phyloP scores from a whole-genome alignment of 805 yeast species.

The Saccharomycodes ludwigii region DNA sequence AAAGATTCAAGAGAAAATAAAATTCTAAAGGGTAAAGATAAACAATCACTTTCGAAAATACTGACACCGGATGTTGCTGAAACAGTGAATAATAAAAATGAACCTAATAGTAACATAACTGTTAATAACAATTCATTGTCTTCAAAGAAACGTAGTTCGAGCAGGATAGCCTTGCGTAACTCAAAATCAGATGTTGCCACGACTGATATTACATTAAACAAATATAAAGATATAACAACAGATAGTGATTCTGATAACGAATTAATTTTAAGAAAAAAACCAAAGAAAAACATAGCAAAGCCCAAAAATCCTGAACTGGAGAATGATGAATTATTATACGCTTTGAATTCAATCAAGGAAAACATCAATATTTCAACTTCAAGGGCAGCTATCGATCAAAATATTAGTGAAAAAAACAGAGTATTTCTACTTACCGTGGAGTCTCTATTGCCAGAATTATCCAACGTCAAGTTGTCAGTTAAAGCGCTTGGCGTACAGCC shows the following conservation, averaged over 20 bases:
- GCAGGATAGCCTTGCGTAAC: no score
- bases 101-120: neutral
- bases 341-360: neutral
- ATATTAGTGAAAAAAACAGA: conserved; percentile 11
- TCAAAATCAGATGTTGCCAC: no score
- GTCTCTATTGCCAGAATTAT: conserved; percentile 19
- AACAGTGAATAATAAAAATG: neutral
- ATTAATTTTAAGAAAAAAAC: no score
- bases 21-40: neutral
- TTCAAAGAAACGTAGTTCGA: neutral
- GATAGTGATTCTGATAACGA: no score
- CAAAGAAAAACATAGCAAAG: neutral
- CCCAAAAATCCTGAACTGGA: neutral
- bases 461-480: conserved; percentile 16
- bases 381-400: no score
- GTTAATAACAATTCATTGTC: neutral
- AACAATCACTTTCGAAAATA: neutral
- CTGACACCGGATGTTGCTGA: neutral
- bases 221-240: no score
- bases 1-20: neutral
- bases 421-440: conserved; percentile 16
- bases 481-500: conserved; percentile 19
- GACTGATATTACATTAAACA: no score
- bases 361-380: no score
- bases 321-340: conserved; percentile 1